phyloP scores from a whole-genome alignment of 2,329 filamentous ascomycete species.

The Sclerotiophoma versabilis region DNA sequence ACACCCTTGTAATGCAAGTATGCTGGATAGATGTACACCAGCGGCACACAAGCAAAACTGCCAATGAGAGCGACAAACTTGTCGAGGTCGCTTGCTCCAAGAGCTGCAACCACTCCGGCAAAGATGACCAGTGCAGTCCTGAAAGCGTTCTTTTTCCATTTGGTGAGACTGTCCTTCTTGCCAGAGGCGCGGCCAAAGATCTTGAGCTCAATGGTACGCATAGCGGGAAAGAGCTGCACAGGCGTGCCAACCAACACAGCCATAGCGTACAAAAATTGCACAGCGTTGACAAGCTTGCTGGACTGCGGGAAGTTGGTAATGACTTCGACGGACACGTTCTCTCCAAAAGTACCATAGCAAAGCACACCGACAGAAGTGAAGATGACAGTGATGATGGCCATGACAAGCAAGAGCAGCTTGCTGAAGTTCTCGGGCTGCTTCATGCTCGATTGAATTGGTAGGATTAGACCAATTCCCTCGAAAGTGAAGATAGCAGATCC shows the following conservation, averaged over 20 bases:
- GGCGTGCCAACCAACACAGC: conserved; percentile 77
- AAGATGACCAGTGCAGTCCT: conserved; percentile 63
- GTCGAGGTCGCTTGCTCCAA: conserved; percentile 73
- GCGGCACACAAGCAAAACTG: conserved; percentile 74
- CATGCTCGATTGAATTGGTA: conserved; percentile 80
- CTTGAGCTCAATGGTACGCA: conserved; percentile 73
- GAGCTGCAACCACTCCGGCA: conserved; percentile 67
- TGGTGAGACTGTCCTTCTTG: conserved; percentile 68
- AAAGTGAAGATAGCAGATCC: conserved; percentile 80
- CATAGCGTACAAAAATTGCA: conserved; percentile 76
- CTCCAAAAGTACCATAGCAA: conserved; percentile 77
- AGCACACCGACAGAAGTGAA: conserved; percentile 76
- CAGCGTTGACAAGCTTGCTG: conserved; percentile 75
- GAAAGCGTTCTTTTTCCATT: conserved; percentile 79
- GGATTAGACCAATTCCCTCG: conserved; percentile 77
- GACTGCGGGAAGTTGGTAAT: conserved; percentile 78
- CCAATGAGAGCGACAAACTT: conserved; percentile 78
- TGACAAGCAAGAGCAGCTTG: conserved; percentile 70
- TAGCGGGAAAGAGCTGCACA: conserved; percentile 76
- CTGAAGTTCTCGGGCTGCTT: conserved; percentile 72
- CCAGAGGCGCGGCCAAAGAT: conserved; percentile 72
- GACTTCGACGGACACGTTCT: conserved; percentile 73
- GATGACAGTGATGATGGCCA: conserved; percentile 75
- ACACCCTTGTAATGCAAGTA: conserved; percentile 73
- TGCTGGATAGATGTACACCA: conserved; percentile 80